Conservation (phyloP, 2,329 filamentous ascomycete species). For the Aurifilum marmelostoma region DNA sequence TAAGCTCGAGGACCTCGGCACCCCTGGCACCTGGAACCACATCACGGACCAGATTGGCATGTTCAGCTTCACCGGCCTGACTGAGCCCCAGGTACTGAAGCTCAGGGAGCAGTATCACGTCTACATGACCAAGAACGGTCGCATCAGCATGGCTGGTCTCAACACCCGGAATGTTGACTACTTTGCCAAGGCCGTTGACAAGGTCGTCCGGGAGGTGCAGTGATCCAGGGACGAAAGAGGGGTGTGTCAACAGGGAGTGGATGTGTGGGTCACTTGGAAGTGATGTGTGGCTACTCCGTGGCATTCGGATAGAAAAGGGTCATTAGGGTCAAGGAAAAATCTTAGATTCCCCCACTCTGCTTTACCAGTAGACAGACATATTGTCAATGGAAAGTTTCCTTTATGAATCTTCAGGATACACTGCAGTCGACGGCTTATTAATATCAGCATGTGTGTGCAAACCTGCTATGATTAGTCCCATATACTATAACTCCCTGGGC, state of each 20-base stretch:
- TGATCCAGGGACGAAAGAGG: conserved; percentile 23
- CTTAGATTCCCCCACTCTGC: neutral
- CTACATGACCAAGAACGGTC: conserved; percentile 97
- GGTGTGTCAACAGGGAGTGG: neutral
- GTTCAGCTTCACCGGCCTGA: conserved; percentile 92
- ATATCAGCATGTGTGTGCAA: neutral
- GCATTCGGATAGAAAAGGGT: neutral
- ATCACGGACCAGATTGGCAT: conserved; percentile 99
- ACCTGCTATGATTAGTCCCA: neutral
- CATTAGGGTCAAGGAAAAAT: neutral
- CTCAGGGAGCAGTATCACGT: conserved; percentile 73
- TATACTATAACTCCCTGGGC: neutral
- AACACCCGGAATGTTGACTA: conserved; percentile 93
- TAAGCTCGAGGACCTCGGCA: conserved; percentile 82
- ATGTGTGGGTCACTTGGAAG: neutral
- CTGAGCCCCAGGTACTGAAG: conserved; percentile 72
- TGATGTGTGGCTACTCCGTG: neutral
- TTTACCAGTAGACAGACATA: neutral
- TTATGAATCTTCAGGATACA: neutral
- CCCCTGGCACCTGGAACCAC: conserved; percentile 92
- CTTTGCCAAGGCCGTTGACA: conserved; percentile 86
- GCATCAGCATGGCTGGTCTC: conserved; percentile 97
- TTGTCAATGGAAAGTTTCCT: neutral
- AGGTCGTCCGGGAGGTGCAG: conserved; percentile 67
- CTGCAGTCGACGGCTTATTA: neutral